These are phyloP conservation scores for Bruguiera hainesii DNA, from an alignment of 441 rosid genomes.

Conservation along the genomic window DNA sequence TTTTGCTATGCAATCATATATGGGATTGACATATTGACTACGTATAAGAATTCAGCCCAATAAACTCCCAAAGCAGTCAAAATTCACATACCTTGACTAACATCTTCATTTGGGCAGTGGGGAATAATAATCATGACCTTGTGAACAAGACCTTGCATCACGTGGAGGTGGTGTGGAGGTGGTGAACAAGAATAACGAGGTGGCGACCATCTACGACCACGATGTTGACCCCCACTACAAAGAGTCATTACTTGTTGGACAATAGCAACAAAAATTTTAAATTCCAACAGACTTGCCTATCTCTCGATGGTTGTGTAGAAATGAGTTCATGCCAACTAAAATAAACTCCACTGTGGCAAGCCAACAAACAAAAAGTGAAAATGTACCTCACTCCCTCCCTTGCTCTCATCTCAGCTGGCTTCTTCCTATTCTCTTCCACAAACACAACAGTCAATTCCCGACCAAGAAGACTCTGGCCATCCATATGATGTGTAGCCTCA, in stretches of 20 bases:
- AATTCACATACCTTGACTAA: slow-evolving; percentile 46
- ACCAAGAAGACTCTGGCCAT: slow-evolving; percentile 36
- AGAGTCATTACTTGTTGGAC: background rate
- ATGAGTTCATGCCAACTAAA: background rate
- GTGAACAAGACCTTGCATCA: slow-evolving; percentile 63
- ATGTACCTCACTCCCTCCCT: slow-evolving; percentile 61
- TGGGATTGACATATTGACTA: background rate
- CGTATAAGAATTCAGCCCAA: background rate
- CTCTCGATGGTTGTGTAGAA: background rate
- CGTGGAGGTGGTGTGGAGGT: slow-evolving; percentile 73
- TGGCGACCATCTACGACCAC: slow-evolving; percentile 68
- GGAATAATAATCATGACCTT: slow-evolving; percentile 55
- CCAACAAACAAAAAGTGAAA: background rate
- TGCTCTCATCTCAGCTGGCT: slow-evolving; percentile 42
- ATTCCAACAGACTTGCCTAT: background rate
- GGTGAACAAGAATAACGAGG: slow-evolving; percentile 63
- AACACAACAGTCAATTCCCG: slow-evolving; percentile 35
- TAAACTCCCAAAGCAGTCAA: background rate
- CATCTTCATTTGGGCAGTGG: slow-evolving; percentile 55
- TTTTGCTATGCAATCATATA: no score
- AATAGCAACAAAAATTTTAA: background rate
- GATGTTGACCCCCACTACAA: slow-evolving; percentile 40
- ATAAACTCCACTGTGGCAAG: background rate
- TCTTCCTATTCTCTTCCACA: slow-evolving; percentile 40
- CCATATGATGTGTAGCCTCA: slow-evolving; percentile 40